phyloP scores from a whole-genome alignment of 208 protist genomes.

The Naegleria fowleri region DNA sequence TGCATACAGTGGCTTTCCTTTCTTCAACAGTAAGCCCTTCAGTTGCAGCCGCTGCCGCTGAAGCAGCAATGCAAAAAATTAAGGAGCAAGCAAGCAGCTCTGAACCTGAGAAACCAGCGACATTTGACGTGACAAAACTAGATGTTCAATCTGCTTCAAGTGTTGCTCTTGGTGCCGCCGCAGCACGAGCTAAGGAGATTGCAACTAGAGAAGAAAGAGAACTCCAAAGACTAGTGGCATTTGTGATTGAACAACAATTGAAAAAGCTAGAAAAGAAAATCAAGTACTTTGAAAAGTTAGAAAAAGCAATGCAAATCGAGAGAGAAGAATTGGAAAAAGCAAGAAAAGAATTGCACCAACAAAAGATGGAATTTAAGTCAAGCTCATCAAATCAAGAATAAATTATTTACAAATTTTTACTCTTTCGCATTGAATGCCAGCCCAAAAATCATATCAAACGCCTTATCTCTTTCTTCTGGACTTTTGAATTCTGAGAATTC shows the following conservation, averaged over 20 bases:
- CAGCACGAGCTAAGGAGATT: not conserved
- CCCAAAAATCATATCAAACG: not conserved
- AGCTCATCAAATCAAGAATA: not conserved
- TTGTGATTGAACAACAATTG: slow-evolving; percentile 17
- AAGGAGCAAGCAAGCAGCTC: not conserved
- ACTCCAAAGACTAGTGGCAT: slow-evolving; percentile 5
- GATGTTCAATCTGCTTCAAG: not conserved
- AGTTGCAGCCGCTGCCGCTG: not conserved
- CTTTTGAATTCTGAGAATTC: not conserved
- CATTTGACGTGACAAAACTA: not conserved
- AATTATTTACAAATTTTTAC: not conserved
- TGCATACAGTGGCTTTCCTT: slow-evolving; percentile 20
- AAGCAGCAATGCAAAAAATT: not conserved
- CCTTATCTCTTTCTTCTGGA: not conserved
- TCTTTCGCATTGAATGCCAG: not conserved
- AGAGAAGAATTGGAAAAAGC: not conserved
- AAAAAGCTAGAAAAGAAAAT: slow-evolving; percentile 23
- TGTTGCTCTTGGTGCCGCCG: slow-evolving; percentile 15
- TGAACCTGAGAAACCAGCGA: not conserved
- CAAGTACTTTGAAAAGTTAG: slow-evolving; percentile 14
- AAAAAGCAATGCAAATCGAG: not conserved
- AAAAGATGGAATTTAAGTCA: not conserved
- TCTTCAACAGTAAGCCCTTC: slow-evolving; percentile 2
- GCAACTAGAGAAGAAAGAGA: not conserved
- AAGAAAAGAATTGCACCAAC: not conserved